A percentile compares a stretch with the other conserved stretches of the same genome.
Evolutionary conservation across 73 alveolate species (phyloP).

Genomic region (Paramecium octaurelia): DNA sequence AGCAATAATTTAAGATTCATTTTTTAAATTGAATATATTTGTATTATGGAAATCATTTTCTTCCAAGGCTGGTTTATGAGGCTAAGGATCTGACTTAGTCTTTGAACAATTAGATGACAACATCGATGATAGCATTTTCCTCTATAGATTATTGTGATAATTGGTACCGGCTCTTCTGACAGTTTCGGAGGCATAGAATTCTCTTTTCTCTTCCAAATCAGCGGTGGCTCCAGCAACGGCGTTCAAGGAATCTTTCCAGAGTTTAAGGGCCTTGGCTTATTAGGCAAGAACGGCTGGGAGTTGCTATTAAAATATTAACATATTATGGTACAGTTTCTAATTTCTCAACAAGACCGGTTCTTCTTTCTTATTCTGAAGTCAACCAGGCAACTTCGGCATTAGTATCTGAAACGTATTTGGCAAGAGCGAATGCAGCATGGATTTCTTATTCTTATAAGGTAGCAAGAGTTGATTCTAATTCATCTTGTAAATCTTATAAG

Average conservation of each 20-base stretch:
- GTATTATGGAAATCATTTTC: constrained; percentile 25
- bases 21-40: constrained; percentile 7
- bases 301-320: background rate
- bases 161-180: constrained; percentile 24
- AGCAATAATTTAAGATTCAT: background rate
- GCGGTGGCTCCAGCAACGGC: constrained; percentile 52
- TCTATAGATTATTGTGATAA: background rate
- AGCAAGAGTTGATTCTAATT: constrained; percentile 33
- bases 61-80: constrained; percentile 34
- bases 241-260: constrained; percentile 40
- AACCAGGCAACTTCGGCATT: constrained; percentile 52
- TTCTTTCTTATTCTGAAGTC: constrained; percentile 23
- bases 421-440: constrained; percentile 48
- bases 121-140: constrained; percentile 47
- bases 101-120: constrained; percentile 34
- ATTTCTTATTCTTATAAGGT: constrained; percentile 46
- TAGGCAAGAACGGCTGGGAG: constrained; percentile 40
- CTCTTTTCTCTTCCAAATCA: constrained; percentile 48
- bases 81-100: constrained; percentile 52
- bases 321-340: background rate
- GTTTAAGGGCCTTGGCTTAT: constrained; percentile 49
- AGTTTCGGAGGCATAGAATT: constrained; percentile 49
- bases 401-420: constrained; percentile 45
- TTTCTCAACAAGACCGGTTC: background rate
- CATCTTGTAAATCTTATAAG: constrained; percentile 1